phyloP scores from a whole-genome alignment of 805 yeast species.

The Metschnikowia colocasiae region DNA sequence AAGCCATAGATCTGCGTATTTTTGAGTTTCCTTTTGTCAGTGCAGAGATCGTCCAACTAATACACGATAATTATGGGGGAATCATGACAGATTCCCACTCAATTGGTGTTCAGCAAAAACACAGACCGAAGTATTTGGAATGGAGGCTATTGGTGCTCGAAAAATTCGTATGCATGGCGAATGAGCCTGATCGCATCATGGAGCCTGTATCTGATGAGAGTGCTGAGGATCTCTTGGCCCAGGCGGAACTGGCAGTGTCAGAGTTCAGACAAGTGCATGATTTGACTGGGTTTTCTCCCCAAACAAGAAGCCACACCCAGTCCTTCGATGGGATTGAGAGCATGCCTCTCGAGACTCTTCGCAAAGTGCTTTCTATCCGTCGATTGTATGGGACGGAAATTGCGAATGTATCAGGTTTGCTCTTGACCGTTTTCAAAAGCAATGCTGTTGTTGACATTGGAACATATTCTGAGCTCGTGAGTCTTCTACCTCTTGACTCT shows the following conservation, averaged over 20 bases:
- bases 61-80: constrained; percentile 5
- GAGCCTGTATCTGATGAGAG: constrained; percentile 1
- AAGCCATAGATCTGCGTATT: constrained; percentile 12
- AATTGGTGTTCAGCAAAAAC: constrained; percentile 3
- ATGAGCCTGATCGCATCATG: constrained; percentile 1
- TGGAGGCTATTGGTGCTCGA: constrained; percentile 14
- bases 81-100: background rate
- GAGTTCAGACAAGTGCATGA: constrained; percentile 5
- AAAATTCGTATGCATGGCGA: constrained; percentile 6
- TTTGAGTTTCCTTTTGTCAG: constrained; percentile 14
- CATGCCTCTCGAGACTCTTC: background rate
- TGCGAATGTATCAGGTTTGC: constrained; percentile 5
- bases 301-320: background rate
- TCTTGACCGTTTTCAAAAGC: constrained; percentile 5
- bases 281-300: constrained; percentile 5
- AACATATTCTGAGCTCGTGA: background rate
- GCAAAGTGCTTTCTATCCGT: constrained; percentile 4
- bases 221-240: constrained; percentile 4
- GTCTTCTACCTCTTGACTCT: background rate
- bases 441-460: background rate
- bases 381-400: constrained; percentile 4
- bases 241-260: constrained; percentile 8
- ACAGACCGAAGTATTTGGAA: constrained; percentile 10
- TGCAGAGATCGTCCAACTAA: constrained; percentile 11
- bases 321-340: background rate